Base-by-base conservation (phyloP, 2,329 filamentous ascomycete genomes). In the Colletotrichum theobromicola region DNA sequence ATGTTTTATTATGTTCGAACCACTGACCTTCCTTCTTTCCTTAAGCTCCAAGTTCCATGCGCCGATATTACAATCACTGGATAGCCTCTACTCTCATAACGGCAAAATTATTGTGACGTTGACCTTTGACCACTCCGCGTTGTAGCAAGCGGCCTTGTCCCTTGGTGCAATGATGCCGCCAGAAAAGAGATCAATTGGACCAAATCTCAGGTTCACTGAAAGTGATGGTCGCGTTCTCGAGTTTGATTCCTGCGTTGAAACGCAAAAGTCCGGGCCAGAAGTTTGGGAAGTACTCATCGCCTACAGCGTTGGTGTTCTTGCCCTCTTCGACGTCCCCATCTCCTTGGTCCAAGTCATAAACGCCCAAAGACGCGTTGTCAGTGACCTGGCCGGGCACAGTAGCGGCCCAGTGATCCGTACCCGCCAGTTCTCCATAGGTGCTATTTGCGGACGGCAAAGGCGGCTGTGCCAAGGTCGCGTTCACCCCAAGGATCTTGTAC, bases 401-500 rank as follows among this genome's bases (percentile, higher is more conserved):
- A 65, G 80, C 79, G 74, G 82, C 84, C 88, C 88, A 90, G 28
- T 79, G 77, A n/a, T 85, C 78, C 0, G 87, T 89, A 5, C 86
- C 85, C 4, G 84, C 81, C 2, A 89, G 80, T 79, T 88, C 88
- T 50, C 78, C 82, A 60, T 83, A 80, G 35, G 78, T 80, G 7
- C 81, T 83, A 6, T 78, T 42, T 5, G 85, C 86, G 2, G 78
- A 76, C 0, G 88, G 88, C 1, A 90, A 78, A 1, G 88, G 88
- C 3, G 88, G 88, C 66, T 87, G 85, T 16, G 87, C 85, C 12
- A 89, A 77, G 0, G 80, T 82, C 4, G 83, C 78, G 71, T 87
- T 81, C 50, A 88, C 74, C 30, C 88, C 86, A n/a, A 88, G 55
- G 74, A 83, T 83, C 35, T 81, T 80, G 37, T 84, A 74, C 80